These are phyloP conservation scores for Biscutella auriculata DNA, from an alignment of 441 rosid genomes.

Conservation along the genomic window DNA sequence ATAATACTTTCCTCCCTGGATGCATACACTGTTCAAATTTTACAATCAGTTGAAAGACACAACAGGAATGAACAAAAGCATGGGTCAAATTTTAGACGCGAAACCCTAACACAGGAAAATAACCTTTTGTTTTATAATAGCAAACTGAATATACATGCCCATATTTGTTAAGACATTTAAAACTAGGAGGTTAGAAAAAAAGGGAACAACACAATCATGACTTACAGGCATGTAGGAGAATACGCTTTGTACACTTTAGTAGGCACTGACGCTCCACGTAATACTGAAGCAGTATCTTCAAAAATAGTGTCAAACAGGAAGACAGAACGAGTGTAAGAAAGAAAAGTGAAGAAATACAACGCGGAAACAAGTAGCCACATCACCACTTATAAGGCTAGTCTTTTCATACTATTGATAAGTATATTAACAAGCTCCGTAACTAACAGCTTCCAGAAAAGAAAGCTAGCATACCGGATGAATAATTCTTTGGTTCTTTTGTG, in stretches of 20 bases:
- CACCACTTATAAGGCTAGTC: background rate
- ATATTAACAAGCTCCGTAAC: background rate
- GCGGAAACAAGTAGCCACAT: background rate
- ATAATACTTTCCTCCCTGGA: conserved; percentile 33
- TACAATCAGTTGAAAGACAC: background rate
- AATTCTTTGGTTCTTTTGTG: background rate
- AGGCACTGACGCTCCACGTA: conserved; percentile 93
- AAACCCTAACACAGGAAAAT: background rate
- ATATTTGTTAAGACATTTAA: background rate
- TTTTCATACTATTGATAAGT: background rate
- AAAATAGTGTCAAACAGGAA: conserved; percentile 11
- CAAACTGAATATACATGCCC: background rate
- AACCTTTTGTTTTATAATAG: background rate
- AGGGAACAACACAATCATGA: conserved; percentile 4
- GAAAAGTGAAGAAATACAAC: background rate
- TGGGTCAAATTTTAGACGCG: background rate
- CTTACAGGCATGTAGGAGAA: conserved; percentile 81
- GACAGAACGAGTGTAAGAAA: conserved; percentile 11
- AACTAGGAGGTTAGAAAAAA: background rate
- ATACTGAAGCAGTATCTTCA: conserved; percentile 73
- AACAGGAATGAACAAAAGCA: background rate
- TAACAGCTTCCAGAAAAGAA: background rate
- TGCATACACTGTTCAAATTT: conserved; percentile 43
- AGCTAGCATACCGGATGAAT: background rate
- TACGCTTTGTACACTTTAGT: conserved; percentile 77